Evolutionary conservation across 257 asterid genomes (phyloP).

Genomic region (Solanum lignicaule): DNA sequence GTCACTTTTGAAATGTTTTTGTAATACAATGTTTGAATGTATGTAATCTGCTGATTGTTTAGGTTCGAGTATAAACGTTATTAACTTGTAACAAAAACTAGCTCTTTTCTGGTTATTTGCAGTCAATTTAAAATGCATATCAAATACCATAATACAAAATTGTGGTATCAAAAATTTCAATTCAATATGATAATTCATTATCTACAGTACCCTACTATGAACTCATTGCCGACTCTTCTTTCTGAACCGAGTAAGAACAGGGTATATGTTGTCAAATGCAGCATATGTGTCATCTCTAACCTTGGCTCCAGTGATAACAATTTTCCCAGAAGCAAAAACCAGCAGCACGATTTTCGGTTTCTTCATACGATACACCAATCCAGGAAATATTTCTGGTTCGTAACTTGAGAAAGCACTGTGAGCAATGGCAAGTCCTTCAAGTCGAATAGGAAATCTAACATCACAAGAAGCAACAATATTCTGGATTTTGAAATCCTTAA

Average conservation of each 20-base stretch:
- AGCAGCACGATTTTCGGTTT: constrained; percentile 5
- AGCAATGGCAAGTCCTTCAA: constrained; percentile 22
- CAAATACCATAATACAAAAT: background rate
- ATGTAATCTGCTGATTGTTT: background rate
- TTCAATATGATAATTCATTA: too few relatives aligned
- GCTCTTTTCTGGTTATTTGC: background rate
- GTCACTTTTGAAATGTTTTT: background rate
- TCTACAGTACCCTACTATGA: background rate
- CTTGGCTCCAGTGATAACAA: constrained; percentile 18
- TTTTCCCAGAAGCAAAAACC: constrained; percentile 10
- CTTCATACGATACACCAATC: constrained; percentile 1
- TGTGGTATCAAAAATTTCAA: background rate
- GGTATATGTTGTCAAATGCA: constrained; percentile 13
- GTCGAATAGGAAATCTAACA: constrained; percentile 25
- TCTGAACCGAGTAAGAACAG: constrained; percentile 6
- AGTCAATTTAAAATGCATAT: background rate
- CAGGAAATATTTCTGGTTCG: background rate
- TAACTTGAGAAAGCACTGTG: background rate
- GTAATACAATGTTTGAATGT: background rate
- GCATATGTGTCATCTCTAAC: constrained; percentile 5
- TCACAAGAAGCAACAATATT: constrained; percentile 28
- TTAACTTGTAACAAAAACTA: background rate
- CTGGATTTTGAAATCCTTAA: constrained; percentile 20
- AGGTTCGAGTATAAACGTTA: background rate
- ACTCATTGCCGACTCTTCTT: background rate